phyloP scores from a whole-genome alignment of 179 eudicot species.

The Drosera spatulata region DNA sequence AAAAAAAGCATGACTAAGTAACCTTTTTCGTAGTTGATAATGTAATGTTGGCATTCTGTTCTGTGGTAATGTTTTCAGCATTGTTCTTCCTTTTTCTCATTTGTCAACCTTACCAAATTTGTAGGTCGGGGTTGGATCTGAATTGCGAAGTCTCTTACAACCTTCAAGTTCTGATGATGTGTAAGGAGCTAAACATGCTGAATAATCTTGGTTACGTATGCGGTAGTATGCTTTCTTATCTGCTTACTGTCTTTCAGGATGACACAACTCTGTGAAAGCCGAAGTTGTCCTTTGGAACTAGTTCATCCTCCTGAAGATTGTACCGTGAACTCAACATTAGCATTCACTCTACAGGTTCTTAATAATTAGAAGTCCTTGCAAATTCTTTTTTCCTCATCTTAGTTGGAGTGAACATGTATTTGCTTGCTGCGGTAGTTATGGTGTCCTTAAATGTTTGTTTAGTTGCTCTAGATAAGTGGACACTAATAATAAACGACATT shows the following conservation, averaged over 20 bases:
- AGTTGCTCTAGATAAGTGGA: no score
- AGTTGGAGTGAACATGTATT: no score
- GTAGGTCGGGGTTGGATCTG: conserved; percentile 80
- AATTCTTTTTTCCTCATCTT: not conserved
- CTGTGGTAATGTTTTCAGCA: not conserved
- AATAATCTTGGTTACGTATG: no score
- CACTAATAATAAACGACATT: no score
- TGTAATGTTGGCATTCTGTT: not conserved
- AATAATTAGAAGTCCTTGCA: not conserved
- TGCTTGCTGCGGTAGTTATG: no score
- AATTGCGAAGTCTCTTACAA: conserved; percentile 66
- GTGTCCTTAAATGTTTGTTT: no score
- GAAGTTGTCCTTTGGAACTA: conserved; percentile 72
- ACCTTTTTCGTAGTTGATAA: no score
- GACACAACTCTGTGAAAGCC: conserved; percentile 59
- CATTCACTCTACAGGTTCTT: conserved; percentile 86
- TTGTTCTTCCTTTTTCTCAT: not conserved
- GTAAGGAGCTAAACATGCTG: conserved; percentile 43
- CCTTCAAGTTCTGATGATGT: conserved; percentile 34
- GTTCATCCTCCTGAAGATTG: conserved; percentile 98
- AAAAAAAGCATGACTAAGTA: no score
- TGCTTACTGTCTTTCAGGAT: conserved; percentile 27
- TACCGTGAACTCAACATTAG: conserved; percentile 74
- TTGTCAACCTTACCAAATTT: conserved; percentile 10
- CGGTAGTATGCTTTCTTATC: not conserved